phyloP scores from a whole-genome alignment of 116 monocot genomes.

The Papilionanthe hybrid region DNA sequence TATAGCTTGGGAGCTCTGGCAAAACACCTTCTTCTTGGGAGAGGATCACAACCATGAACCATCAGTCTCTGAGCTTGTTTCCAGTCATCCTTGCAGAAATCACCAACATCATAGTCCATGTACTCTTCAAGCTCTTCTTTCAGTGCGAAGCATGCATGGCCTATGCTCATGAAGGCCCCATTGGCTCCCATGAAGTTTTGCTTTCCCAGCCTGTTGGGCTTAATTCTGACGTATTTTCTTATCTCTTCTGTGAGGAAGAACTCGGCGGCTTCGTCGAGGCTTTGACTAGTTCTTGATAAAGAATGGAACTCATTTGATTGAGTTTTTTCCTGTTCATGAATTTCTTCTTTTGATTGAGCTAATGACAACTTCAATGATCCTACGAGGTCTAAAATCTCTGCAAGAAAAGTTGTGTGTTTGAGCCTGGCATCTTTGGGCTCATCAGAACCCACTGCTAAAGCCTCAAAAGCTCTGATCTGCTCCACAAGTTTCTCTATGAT shows the following conservation, averaged over 20 bases:
- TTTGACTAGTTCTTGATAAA: constrained; percentile 16
- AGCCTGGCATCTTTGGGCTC: constrained; percentile 16
- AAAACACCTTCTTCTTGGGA: constrained; percentile 65
- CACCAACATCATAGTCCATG: constrained; percentile 84
- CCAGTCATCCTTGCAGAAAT: constrained; percentile 82
- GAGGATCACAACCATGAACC: constrained; percentile 74
- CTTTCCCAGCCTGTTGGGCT: constrained; percentile 67
- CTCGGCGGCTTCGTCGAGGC: constrained; percentile 16
- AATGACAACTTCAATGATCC: constrained; percentile 9
- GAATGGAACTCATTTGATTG: constrained; percentile 13
- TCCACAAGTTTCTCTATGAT: constrained; percentile 35
- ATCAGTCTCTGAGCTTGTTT: constrained; percentile 54
- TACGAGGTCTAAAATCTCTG: constrained; percentile 29
- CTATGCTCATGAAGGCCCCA: constrained; percentile 60
- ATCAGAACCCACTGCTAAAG: neutral
- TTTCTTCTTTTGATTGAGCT: neutral
- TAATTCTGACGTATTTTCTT: constrained; percentile 46
- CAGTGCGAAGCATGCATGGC: constrained; percentile 61
- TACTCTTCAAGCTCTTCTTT: constrained; percentile 68
- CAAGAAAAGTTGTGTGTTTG: constrained; percentile 30
- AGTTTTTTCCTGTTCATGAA: neutral
- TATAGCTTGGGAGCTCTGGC: constrained; percentile 59
- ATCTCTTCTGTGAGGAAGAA: constrained; percentile 74
- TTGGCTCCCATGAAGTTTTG: constrained; percentile 84
- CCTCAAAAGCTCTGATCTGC: constrained; percentile 19